Evolutionary conservation across 208 protist genomes (phyloP).

Genomic region (Leishmania mexicana): DNA sequence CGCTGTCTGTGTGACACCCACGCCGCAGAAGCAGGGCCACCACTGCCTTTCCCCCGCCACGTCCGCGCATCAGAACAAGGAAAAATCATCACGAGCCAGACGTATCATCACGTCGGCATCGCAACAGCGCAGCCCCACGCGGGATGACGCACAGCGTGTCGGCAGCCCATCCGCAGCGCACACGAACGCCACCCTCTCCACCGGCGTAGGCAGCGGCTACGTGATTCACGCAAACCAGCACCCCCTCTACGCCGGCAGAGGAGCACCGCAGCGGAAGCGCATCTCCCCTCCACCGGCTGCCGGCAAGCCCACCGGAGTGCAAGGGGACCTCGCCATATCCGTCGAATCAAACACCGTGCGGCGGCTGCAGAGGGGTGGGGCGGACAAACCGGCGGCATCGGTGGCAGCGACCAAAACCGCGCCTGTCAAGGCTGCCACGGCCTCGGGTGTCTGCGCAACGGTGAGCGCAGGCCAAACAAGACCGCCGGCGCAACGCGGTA

Average conservation of each 20-base stretch:
- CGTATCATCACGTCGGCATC: background rate
- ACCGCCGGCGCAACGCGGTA: background rate
- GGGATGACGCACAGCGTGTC: background rate
- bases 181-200: background rate
- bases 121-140: background rate
- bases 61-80: background rate
- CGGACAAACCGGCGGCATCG: background rate
- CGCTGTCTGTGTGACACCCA: background rate
- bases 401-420: background rate
- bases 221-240: conserved; percentile 7
- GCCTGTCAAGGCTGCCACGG: background rate
- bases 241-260: conserved; percentile 24
- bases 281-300: background rate
- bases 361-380: background rate
- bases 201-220: conserved; percentile 2
- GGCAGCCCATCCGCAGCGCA: background rate
- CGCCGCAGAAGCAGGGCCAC: background rate
- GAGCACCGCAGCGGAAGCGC: background rate
- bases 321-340: conserved; percentile 18
- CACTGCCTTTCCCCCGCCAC: background rate
- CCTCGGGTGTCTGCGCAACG: background rate
- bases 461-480: background rate
- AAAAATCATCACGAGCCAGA: background rate
- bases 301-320: background rate
- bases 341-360: conserved; percentile 22